Evolutionary conservation across 352 stramenopile species (phyloP), one percentile per base, ranked within the genome.

Genomic region (Thalassiosira mediterranea): DNA sequence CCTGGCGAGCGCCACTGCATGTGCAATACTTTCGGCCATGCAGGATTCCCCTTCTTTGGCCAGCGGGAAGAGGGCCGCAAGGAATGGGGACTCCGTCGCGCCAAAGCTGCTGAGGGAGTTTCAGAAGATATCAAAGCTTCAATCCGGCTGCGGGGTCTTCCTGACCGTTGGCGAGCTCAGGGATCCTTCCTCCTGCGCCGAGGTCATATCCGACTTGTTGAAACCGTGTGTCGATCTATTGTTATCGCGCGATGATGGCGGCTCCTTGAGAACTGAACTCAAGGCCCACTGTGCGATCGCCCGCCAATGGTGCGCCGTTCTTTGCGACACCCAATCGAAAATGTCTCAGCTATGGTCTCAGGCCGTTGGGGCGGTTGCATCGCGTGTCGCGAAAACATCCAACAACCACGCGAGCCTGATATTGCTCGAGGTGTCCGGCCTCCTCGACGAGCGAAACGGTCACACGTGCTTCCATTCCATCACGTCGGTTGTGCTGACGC

Each of bases 381-480:
- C 69, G 52, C 37, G 72, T 44, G 44, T 91, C 37, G 75, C 73
- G 0, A 69, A 72, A 53, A 77, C 58, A 67, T 73, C 74, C 17
- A 70, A 62, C 13, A 78, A 79, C 42, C 51, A 78, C 44, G 64
- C 72, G 34, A 85, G 70, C 59, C 37, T 82, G 73, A 17, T 78
- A 42, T 52, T 88, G 70, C 65, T 86, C 40, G 49, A 83, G 47
- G 69, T 82, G 66, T 79, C 84, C 25, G 79, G 85, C 13, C 46
- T 87, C 37, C 61, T 89, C 34, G 82, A 88, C 46, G 72, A 81
- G 40, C 57, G 47, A 19, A 28, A 69, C 26, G 64, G 63, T 13
- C 54, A 73, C 49, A 57, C 75, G 28, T 70, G 76, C 21, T 81
- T 79, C 65, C 65, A 83, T 65, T 65, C 71, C 29, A 77, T 83